Conservation (phyloP, 208 protist genomes). For the Histomonas meleagridis region DNA sequence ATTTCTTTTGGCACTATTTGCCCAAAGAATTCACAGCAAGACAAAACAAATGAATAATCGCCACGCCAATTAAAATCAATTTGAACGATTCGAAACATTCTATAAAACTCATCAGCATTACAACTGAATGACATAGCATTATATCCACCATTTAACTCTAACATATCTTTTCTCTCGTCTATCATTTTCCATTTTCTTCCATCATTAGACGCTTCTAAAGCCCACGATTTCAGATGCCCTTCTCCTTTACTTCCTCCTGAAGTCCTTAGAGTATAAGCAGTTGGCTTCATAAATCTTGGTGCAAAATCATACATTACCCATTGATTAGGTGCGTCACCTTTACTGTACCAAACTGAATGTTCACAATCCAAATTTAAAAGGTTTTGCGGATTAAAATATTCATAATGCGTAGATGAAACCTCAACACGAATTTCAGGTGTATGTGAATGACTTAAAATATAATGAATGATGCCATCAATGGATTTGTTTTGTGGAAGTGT, state of each 20-base stretch:
- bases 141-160: not conserved
- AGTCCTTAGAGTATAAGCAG: not conserved
- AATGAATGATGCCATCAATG: not conserved
- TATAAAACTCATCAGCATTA: not conserved
- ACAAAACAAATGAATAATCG: not conserved
- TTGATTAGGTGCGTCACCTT: not conserved
- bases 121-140: not conserved
- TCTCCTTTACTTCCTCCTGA: not conserved
- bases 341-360: not conserved
- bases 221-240: not conserved
- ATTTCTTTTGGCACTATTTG: not conserved
- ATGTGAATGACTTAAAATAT: not conserved
- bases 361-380: not conserved
- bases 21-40: not conserved
- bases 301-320: not conserved
- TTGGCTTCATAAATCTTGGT: not conserved
- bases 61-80: not conserved
- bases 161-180: not conserved
- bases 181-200: not conserved
- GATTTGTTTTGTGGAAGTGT: not conserved
- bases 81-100: not conserved
- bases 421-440: not conserved
- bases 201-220: not conserved
- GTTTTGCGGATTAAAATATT: not conserved
- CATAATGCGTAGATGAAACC: conserved; percentile 5